Conservation (phyloP, 306 rosid genomes). For the Malus domestica region DNA sequence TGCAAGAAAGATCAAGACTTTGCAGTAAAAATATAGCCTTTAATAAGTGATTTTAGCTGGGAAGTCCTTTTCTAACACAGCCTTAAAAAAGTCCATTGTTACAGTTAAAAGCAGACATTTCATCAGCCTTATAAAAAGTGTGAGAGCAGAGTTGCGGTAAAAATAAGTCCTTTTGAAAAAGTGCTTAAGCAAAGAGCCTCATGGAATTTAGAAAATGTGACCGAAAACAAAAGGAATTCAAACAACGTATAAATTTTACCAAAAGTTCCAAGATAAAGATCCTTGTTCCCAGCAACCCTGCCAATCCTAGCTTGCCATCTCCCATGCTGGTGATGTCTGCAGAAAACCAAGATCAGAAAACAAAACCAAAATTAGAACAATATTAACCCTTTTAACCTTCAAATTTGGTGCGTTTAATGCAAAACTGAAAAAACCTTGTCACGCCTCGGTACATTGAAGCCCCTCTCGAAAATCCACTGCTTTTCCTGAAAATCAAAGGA, state of each 20-base stretch:
- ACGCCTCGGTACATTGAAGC: constrained; percentile 98
- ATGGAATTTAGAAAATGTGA: not conserved
- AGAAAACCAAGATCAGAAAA: constrained; percentile 10
- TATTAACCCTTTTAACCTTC: not conserved
- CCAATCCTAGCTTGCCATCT: constrained; percentile 99
- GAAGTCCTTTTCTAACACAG: constrained; percentile 28
- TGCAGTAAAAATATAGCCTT: constrained; percentile 6
- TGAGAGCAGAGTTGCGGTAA: constrained; percentile 20
- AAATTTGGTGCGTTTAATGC: not conserved
- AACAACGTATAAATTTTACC: constrained; percentile 37
- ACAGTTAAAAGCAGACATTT: constrained; percentile 24
- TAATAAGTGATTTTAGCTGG: constrained; percentile 8
- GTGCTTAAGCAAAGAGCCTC: not conserved
- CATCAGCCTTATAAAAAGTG: constrained; percentile 54
- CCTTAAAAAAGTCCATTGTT: constrained; percentile 39
- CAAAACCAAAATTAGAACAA: not conserved
- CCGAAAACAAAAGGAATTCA: not conserved
- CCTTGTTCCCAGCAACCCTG: constrained; percentile 97
- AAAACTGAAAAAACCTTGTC: constrained; percentile 51
- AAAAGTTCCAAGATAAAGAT: constrained; percentile 96
- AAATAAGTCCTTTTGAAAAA: not conserved
- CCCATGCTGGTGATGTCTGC: constrained; percentile 95
- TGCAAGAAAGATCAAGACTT: not conserved
- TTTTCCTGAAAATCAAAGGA: constrained; percentile 54
- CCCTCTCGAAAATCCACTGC: constrained; percentile 96